Evolutionary conservation across 1,284 basidiomycete genomes (phyloP).

Genomic region (Chalciporus sp.): DNA sequence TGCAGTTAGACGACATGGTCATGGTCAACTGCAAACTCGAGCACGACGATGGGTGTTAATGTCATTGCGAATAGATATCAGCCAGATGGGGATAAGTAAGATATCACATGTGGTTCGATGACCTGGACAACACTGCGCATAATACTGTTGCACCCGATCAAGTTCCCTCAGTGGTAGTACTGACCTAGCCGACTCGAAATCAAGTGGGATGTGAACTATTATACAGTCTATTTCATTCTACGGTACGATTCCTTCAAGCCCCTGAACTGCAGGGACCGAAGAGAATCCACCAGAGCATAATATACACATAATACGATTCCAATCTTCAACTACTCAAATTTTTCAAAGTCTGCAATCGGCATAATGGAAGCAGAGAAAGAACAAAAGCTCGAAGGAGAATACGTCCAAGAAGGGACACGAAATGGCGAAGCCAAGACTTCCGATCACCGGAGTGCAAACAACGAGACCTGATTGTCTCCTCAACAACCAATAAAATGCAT

Average conservation of each 20-base stretch:
- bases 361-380: background rate
- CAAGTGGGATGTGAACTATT: too few relatives aligned
- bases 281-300: background rate
- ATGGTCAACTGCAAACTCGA: conserved; percentile 1
- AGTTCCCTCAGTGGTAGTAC: too few relatives aligned
- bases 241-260: background rate
- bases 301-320: background rate
- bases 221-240: background rate
- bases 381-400: background rate
- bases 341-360: background rate
- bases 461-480: background rate
- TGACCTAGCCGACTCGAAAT: too few relatives aligned
- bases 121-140: too few relatives aligned
- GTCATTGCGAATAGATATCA: too few relatives aligned
- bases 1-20: conserved; percentile 23
- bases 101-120: too few relatives aligned
- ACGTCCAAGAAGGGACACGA: background rate
- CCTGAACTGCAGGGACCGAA: background rate
- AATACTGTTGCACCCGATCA: too few relatives aligned
- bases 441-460: background rate
- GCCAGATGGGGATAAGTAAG: too few relatives aligned
- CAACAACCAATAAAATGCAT: background rate
- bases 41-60: background rate
- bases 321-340: background rate
- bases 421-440: background rate